Evolutionary conservation across 352 stramenopile species (phyloP).

Genomic region (Phytophthora idaei): DNA sequence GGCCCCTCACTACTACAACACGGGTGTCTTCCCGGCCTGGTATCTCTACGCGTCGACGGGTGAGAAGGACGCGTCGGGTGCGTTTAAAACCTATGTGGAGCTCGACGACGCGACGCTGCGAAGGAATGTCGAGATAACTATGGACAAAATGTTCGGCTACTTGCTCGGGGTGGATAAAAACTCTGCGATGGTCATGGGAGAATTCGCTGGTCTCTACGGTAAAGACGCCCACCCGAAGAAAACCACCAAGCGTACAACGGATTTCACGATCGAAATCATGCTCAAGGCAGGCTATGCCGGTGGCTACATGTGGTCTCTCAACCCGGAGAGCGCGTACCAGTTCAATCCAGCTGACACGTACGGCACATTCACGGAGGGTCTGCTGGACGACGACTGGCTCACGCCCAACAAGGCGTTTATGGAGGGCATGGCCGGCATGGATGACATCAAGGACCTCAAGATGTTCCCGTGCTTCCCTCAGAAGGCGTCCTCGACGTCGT

Average conservation of each 20-base stretch:
- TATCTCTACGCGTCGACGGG: conserved; percentile 57
- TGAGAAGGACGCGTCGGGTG: conserved; percentile 7
- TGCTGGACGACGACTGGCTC: conserved; percentile 76
- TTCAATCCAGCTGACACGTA: conserved; percentile 69
- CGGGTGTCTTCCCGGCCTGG: conserved; percentile 57
- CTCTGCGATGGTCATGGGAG: conserved; percentile 60
- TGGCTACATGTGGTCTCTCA: conserved; percentile 81
- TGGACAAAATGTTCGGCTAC: conserved; percentile 73
- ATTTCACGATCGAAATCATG: conserved; percentile 67
- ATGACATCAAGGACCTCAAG: conserved; percentile 57
- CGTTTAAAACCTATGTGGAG: conserved; percentile 44
- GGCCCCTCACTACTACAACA: conserved; percentile 78
- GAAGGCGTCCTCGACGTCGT: conserved; percentile 25
- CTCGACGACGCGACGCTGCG: conserved; percentile 55
- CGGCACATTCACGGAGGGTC: conserved; percentile 62
- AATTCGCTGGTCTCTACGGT: conserved; percentile 64
- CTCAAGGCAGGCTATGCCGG: conserved; percentile 53
- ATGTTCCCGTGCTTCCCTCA: conserved; percentile 65
- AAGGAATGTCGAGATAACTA: conserved; percentile 56
- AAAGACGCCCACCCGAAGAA: conserved; percentile 53
- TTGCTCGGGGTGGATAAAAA: conserved; percentile 30
- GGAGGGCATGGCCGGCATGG: conserved; percentile 53
- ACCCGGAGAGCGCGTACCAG: conserved; percentile 72
- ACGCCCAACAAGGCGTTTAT: conserved; percentile 68
- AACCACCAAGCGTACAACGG: conserved; percentile 66